Conservation (phyloP, 768 basidiomycete genomes). For the Leccinum obscurum region DNA sequence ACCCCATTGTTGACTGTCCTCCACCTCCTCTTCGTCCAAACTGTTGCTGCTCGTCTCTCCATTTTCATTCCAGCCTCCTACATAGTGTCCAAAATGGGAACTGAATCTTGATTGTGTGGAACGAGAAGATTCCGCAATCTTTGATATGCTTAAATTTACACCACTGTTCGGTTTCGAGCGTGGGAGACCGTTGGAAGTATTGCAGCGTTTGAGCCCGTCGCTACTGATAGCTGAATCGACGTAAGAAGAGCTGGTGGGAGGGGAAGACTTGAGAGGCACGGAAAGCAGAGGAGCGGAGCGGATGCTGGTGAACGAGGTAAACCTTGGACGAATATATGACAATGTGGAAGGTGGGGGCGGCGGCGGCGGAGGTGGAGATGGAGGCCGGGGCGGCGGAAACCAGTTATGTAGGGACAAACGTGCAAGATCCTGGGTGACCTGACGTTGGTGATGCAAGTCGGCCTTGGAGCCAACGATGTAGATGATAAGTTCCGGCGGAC, state of each 20-base stretch:
- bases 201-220: conserved; percentile 54
- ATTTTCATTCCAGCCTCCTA: conserved; percentile 55
- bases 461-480: conserved; percentile 96
- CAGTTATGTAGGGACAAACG: conserved; percentile 82
- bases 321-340: conserved; percentile 38
- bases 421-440: conserved; percentile 80
- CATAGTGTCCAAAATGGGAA: conserved; percentile 52
- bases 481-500: conserved; percentile 84
- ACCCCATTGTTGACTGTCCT: conserved; percentile 67
- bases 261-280: conserved; percentile 43
- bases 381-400: conserved; percentile 80
- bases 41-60: conserved; percentile 67
- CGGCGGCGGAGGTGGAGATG: conserved; percentile 64
- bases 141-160: conserved; percentile 33
- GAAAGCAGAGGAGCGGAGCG: conserved; percentile 61
- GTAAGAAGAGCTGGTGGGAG: conserved; percentile 61
- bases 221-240: conserved; percentile 58
- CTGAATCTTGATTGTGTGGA: conserved; percentile 52
- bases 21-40: conserved; percentile 60
- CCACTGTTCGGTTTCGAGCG: conserved; percentile 50
- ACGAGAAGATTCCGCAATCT: conserved; percentile 44
- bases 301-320: conserved; percentile 45
- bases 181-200: conserved; percentile 46
- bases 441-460: conserved; percentile 68
- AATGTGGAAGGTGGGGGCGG: conserved; percentile 44